Evolutionary conservation across 805 yeast genomes (phyloP).

Genomic region (Ogataea pini): DNA sequence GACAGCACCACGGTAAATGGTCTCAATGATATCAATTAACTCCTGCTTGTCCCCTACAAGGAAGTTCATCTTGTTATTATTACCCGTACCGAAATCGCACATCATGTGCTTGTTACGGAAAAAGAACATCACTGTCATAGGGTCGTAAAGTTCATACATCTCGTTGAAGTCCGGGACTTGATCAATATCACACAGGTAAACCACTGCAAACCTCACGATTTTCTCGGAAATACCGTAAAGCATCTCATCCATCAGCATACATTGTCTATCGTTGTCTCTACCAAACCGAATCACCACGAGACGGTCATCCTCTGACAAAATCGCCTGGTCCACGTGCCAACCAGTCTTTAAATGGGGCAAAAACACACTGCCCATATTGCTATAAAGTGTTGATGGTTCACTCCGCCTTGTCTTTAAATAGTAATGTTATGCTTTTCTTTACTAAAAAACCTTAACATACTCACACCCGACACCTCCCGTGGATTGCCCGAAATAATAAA

Average conservation of each 20-base stretch:
- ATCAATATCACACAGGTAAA: conserved; percentile 86
- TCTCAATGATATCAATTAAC: conserved; percentile 86
- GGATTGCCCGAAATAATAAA: conserved; percentile 5
- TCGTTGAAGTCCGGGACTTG: conserved; percentile 88
- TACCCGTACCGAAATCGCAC: conserved; percentile 98
- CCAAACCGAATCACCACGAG: conserved; percentile 91
- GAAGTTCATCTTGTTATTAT: conserved; percentile 91
- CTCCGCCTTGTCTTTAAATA: conserved; percentile 1
- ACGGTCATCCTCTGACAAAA: conserved; percentile 84
- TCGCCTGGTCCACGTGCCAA: conserved; percentile 99
- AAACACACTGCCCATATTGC: conserved; percentile 75
- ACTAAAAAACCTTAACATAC: background rate
- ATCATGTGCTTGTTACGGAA: conserved; percentile 92
- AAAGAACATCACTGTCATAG: conserved; percentile 91
- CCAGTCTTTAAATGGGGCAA: conserved; percentile 80
- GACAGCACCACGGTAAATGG: conserved; percentile 85
- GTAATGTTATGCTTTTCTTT: background rate
- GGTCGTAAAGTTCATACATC: conserved; percentile 89
- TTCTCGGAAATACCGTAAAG: conserved; percentile 78
- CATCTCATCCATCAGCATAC: conserved; percentile 89
- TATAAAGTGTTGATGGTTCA: too few relatives aligned
- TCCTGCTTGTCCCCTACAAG: conserved; percentile 79
- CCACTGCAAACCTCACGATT: conserved; percentile 82
- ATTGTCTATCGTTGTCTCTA: conserved; percentile 67
- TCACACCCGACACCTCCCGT: conserved; percentile 3